Percentiles rank a stretch among this genome's conserved stretches.
Conservation (phyloP, 2,329 filamentous ascomycete species). For the Cercospora citrullina region DNA sequence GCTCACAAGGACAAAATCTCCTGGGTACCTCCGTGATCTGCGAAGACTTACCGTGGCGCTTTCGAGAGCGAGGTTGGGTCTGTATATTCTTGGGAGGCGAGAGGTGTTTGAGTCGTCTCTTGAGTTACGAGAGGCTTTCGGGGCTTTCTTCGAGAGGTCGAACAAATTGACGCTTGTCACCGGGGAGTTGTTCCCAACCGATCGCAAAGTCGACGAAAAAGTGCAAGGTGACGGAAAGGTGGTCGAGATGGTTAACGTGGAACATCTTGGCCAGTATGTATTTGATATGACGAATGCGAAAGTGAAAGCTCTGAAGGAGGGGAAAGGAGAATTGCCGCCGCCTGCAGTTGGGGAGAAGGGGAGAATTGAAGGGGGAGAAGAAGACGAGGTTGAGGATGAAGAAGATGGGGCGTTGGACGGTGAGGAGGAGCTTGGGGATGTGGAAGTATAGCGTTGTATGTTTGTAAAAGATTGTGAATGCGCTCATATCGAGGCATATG, state of each 20-base stretch:
- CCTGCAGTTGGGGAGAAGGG: slow-evolving; percentile 22
- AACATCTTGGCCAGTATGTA: slow-evolving; percentile 94
- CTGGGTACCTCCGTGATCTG: slow-evolving; percentile 91
- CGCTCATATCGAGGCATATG: neutral
- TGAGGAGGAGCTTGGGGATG: slow-evolving; percentile 12
- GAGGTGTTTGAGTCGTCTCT: slow-evolving; percentile 86
- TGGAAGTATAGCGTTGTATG: slow-evolving; percentile 1
- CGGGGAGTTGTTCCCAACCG: slow-evolving; percentile 80
- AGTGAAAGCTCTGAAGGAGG: slow-evolving; percentile 57
- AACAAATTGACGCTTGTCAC: slow-evolving; percentile 74
- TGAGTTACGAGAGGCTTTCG: slow-evolving; percentile 85
- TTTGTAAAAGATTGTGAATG: neutral
- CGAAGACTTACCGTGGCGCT: slow-evolving; percentile 91
- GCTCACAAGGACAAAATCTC: slow-evolving; percentile 80
- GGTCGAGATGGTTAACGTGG: slow-evolving; percentile 81
- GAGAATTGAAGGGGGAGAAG: slow-evolving; percentile 36
- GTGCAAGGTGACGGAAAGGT: slow-evolving; percentile 44
- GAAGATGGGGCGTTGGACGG: slow-evolving; percentile 10
- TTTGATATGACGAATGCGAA: slow-evolving; percentile 88
- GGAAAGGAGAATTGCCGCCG: slow-evolving; percentile 34
- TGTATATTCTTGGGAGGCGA: slow-evolving; percentile 88
- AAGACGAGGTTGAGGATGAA: slow-evolving; percentile 35
- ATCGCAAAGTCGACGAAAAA: slow-evolving; percentile 52
- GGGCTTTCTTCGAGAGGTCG: slow-evolving; percentile 67
- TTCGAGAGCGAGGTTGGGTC: slow-evolving; percentile 83